Percentiles rank a stretch among this genome's conserved stretches.
Conservation (phyloP, 2,329 filamentous ascomycete genomes). For the Colletotrichum sojae region DNA sequence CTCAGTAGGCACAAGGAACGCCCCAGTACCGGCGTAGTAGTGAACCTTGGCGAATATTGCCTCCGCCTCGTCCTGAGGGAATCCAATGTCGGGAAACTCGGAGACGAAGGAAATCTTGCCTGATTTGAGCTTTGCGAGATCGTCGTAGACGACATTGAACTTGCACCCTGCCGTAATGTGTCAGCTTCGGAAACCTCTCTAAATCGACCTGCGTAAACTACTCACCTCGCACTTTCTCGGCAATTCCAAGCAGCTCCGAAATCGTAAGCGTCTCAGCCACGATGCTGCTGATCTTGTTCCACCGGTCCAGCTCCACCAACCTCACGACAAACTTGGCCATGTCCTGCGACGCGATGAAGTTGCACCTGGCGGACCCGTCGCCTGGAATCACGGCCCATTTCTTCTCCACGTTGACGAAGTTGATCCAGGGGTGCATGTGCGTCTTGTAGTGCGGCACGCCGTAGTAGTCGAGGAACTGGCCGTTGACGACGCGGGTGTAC, state of each 20-base stretch:
- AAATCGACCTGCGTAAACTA: not conserved
- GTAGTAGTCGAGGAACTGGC: slow-evolving; percentile 49
- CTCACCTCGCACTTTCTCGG: slow-evolving; percentile 45
- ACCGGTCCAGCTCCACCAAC: slow-evolving; percentile 53
- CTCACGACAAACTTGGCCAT: slow-evolving; percentile 52
- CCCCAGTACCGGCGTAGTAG: slow-evolving; percentile 39
- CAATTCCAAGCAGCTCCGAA: slow-evolving; percentile 53
- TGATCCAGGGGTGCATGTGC: slow-evolving; percentile 48
- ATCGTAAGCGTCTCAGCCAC: slow-evolving; percentile 54
- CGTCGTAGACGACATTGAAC: slow-evolving; percentile 21
- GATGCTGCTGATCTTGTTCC: slow-evolving; percentile 53
- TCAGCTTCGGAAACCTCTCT: not conserved
- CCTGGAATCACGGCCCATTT: slow-evolving; percentile 36
- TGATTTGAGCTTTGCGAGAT: slow-evolving; percentile 43
- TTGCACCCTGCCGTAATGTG: not conserved
- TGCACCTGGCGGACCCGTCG: slow-evolving; percentile 26
- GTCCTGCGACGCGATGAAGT: slow-evolving; percentile 32
- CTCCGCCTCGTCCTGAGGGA: slow-evolving; percentile 39
- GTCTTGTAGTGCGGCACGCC: slow-evolving; percentile 46
- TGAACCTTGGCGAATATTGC: slow-evolving; percentile 44
- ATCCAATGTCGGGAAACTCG: slow-evolving; percentile 43
- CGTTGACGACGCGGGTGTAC: slow-evolving; percentile 44
- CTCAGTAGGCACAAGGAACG: slow-evolving; percentile 40
- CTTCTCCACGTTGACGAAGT: slow-evolving; percentile 31
- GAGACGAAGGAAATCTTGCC: slow-evolving; percentile 45